A percentile compares a stretch with the other conserved stretches of the same genome.
phyloP scores from a whole-genome alignment of 202 grass and related monocot species.

The Brachypodium distachyon region DNA sequence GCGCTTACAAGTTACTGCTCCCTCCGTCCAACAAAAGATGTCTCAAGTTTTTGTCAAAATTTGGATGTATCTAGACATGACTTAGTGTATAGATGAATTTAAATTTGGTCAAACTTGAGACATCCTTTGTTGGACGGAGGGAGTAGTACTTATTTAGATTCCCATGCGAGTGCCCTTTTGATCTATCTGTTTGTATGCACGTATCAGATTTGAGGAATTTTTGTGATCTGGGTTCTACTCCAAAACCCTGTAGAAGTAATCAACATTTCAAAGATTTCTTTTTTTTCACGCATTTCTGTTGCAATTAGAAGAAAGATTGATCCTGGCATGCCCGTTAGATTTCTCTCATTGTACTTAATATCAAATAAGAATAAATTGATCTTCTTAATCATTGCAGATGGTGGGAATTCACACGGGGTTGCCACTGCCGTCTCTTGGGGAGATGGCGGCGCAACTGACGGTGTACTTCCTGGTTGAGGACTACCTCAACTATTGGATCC shows the following conservation, averaged over 20 bases:
- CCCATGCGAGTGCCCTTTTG: neutral
- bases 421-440: conserved; percentile 62
- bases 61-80: too few relatives aligned
- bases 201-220: neutral
- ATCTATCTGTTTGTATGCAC: neutral
- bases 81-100: too few relatives aligned
- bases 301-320: neutral
- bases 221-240: conserved; percentile 11
- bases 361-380: neutral
- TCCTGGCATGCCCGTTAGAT: neutral
- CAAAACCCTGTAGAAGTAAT: conserved; percentile 8
- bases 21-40: too few relatives aligned
- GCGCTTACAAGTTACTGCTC: neutral
- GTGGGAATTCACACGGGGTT: conserved; percentile 72
- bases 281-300: neutral
- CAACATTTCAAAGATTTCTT: neutral
- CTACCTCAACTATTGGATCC: conserved; percentile 92
- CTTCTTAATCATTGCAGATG: conserved; percentile 38
- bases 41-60: too few relatives aligned
- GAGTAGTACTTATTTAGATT: conserved; percentile 16
- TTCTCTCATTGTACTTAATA: neutral
- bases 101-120: too few relatives aligned
- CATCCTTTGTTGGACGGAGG: too few relatives aligned
- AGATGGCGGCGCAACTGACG: conserved; percentile 58
- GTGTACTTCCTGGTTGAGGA: conserved; percentile 95